Base-by-base conservation (phyloP, 352 stramenopile genomes). In the Globisporangium lucens region DNA sequence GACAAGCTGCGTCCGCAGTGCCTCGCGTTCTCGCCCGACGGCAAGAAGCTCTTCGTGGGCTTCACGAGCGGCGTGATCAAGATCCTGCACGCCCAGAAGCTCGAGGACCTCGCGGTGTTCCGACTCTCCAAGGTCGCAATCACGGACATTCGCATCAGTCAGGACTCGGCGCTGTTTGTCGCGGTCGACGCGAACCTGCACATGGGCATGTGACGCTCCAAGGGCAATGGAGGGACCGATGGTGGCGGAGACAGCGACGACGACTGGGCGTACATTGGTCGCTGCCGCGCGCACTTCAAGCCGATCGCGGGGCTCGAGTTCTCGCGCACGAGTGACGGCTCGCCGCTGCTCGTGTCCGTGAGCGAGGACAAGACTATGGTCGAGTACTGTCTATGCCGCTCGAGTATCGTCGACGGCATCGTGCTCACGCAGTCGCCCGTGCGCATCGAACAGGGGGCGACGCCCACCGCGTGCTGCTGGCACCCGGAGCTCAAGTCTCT, bases 231-330 rank as follows among this genome's bases (percentile, higher is more conserved):
- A 24, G 24, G 24, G 24, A 24, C 0, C n/a, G 43, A 59, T 33
- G 29, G 63, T 12, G n/a, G 55, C 17, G 61, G 55, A 13, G 49
- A 66, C 6, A 38, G 74, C 49, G 63, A 67, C 51, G 71, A 82
- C 58, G 77, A 89, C 36, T 98, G 89, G 88, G 80, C 84, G 36
- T 97, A 96, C 75, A 70, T 98, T 35, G 91, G 92, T 3, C 80
- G 89, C 33, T 93, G 80, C 51, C 71, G 81, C 24, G 76, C 80
- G 15, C 91, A 98, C 57, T 83, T 84, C 9, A 89, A 87, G 51
- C 73, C 85, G 2, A 89, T 98, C 53, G 97, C 88, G 1, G 91
- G 94, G 0, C 62, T 98, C 17, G 88, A 97, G 72, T 98, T 98
- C 67, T 83, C 80, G 9, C 75, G 80, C 8, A 79, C 83, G 20